Conservation (phyloP, 371 early-diverging fungal genomes). For the Mortierella sp. region DNA sequence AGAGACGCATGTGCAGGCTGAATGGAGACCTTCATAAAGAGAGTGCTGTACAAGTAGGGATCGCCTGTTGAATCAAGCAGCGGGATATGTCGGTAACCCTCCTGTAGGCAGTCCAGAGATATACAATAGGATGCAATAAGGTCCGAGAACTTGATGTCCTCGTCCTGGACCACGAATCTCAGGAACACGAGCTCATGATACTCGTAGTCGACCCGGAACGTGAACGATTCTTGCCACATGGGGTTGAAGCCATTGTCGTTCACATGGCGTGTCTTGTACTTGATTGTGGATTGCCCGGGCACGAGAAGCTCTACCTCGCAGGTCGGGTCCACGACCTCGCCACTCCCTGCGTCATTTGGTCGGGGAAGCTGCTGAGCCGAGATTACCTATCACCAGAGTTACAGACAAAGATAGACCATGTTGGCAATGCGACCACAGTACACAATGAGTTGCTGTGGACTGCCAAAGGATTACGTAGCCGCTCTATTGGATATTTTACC, state of each 20-base stretch:
- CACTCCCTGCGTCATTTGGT: slow-evolving; percentile 60
- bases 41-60: slow-evolving; percentile 64
- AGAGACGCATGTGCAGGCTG: slow-evolving; percentile 10
- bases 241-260: slow-evolving; percentile 70
- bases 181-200: slow-evolving; percentile 66
- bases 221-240: slow-evolving; percentile 66
- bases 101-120: slow-evolving; percentile 50
- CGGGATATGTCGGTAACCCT: slow-evolving; percentile 72
- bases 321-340: slow-evolving; percentile 69
- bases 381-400: slow-evolving; percentile 64
- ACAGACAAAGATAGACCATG: not conserved
- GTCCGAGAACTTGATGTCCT: slow-evolving; percentile 62
- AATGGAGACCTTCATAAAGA: slow-evolving; percentile 60
- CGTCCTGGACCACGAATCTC: slow-evolving; percentile 62
- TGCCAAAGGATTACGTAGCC: too few species aligned
- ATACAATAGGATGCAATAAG: slow-evolving; percentile 63
- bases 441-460: too few species aligned
- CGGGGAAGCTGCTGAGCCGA: slow-evolving; percentile 74
- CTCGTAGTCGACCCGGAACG: slow-evolving; percentile 58
- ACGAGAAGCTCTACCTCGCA: slow-evolving; percentile 66
- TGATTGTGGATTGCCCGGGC: slow-evolving; percentile 37
- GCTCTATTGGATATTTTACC: slow-evolving; percentile 9
- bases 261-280: slow-evolving; percentile 56
- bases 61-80: slow-evolving; percentile 68
- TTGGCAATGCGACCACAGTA: too few species aligned